phyloP scores from a whole-genome alignment of 257 asterid genomes.

The Primulina huaijiensis region DNA sequence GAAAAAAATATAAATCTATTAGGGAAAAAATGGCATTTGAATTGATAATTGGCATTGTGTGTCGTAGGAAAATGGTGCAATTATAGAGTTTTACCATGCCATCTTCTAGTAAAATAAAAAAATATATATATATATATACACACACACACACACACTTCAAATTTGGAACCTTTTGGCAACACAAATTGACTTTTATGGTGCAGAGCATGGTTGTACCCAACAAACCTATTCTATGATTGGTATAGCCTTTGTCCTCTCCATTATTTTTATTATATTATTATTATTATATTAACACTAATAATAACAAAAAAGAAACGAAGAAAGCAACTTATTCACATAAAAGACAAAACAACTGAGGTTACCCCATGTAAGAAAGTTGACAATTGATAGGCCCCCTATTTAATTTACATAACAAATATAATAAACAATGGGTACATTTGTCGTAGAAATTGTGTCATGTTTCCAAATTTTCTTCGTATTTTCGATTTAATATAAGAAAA shows the following conservation, averaged over 20 bases:
- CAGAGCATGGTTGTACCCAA: conserved; percentile 27
- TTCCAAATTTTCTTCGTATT: background rate
- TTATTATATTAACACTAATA: no score
- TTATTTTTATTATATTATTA: background rate
- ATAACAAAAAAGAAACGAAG: conserved; percentile 4
- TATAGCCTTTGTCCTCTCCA: conserved; percentile 24
- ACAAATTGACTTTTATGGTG: conserved; percentile 30
- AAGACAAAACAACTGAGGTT: conserved; percentile 7
- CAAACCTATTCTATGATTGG: conserved; percentile 33
- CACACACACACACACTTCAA: no score
- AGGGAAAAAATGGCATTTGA: background rate
- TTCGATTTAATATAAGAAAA: no score
- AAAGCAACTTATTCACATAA: background rate
- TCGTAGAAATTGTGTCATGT: background rate
- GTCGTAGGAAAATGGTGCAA: background rate
- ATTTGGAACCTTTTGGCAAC: conserved; percentile 6
- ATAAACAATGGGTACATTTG: background rate
- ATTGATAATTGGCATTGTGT: background rate
- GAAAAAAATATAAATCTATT: no score
- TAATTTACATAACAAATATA: no score
- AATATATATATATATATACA: no score
- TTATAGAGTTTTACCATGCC: conserved; percentile 11
- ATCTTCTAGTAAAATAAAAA: background rate
- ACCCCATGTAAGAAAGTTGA: conserved; percentile 25
- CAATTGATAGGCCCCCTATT: conserved; percentile 7